A percentile compares a stretch with the other conserved stretches of the same genome.
Conservation (phyloP, 371 early-diverging fungal genomes). For the Mortierella sp. region DNA sequence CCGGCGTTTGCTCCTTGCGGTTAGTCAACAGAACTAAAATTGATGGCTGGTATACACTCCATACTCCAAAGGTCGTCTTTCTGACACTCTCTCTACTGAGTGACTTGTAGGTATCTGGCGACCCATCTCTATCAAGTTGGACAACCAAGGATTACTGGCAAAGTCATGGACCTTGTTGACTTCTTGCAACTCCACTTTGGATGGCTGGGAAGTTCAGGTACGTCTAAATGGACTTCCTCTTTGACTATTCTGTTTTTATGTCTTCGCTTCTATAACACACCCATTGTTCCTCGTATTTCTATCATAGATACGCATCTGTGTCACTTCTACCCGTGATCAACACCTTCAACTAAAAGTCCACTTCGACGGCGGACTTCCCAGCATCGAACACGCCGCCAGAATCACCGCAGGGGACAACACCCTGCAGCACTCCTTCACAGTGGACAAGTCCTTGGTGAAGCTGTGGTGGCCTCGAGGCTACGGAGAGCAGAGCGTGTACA, state of each 20-base stretch:
- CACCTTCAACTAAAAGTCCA: neutral
- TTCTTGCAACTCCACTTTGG: neutral
- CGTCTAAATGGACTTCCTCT: neutral
- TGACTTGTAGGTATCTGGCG: slow-evolving; percentile 42
- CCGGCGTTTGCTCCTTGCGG: slow-evolving; percentile 56
- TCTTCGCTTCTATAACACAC: neutral
- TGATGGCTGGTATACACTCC: neutral
- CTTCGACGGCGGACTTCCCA: neutral
- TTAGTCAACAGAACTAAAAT: neutral
- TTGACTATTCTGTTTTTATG: neutral
- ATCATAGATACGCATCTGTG: neutral
- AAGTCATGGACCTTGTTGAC: slow-evolving; percentile 28
- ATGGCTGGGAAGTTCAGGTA: slow-evolving; percentile 39
- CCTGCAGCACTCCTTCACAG: neutral
- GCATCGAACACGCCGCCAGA: neutral
- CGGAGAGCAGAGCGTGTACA: slow-evolving; percentile 60
- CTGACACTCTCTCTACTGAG: neutral
- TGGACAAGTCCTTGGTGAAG: slow-evolving; percentile 13
- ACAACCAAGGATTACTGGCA: slow-evolving; percentile 14
- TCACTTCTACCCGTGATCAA: neutral
- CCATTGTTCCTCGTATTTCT: neutral
- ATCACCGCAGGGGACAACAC: neutral
- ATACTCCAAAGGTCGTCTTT: too few relatives aligned
- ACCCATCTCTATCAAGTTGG: slow-evolving; percentile 36
- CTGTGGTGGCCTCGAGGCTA: slow-evolving; percentile 64